Percentiles rank a stretch among this genome's conserved stretches.
phyloP scores from a whole-genome alignment of 169 alveolate genomes.

The Plasmodium malariae region DNA sequence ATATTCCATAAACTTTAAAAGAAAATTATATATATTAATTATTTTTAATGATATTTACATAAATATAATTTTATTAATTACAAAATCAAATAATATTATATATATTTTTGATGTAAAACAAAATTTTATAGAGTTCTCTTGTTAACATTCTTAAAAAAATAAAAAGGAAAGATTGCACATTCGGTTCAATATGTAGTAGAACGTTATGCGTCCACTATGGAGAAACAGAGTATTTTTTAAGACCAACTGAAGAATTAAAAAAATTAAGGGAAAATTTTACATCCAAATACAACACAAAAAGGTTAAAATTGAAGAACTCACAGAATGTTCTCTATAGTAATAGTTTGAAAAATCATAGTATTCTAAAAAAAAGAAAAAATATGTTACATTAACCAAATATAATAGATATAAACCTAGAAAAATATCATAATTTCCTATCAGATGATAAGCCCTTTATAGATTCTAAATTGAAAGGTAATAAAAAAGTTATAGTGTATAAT shows the following conservation, averaged over 20 bases:
- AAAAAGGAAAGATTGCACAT: no score
- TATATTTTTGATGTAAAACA: no score
- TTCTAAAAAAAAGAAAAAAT: no score
- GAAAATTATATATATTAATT: no score
- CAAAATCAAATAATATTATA: no score
- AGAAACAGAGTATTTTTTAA: background rate
- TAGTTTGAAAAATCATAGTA: background rate
- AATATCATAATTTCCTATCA: no score
- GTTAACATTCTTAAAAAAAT: no score
- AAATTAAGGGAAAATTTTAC: background rate
- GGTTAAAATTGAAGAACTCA: background rate
- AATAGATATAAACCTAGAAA: background rate
- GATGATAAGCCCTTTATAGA: background rate
- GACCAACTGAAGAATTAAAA: background rate
- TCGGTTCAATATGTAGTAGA: background rate
- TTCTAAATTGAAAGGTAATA: background rate
- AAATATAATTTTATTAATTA: no score
- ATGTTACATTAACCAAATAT: background rate
- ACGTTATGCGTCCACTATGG: background rate
- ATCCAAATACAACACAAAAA: background rate
- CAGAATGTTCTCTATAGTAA: background rate
- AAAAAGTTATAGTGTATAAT: background rate
- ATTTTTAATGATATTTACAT: background rate
- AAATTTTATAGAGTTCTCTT: no score
- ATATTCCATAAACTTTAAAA: background rate